Evolutionary conservation across 1,284 basidiomycete genomes (phyloP).

Genomic region (Ganoderma boninense): DNA sequence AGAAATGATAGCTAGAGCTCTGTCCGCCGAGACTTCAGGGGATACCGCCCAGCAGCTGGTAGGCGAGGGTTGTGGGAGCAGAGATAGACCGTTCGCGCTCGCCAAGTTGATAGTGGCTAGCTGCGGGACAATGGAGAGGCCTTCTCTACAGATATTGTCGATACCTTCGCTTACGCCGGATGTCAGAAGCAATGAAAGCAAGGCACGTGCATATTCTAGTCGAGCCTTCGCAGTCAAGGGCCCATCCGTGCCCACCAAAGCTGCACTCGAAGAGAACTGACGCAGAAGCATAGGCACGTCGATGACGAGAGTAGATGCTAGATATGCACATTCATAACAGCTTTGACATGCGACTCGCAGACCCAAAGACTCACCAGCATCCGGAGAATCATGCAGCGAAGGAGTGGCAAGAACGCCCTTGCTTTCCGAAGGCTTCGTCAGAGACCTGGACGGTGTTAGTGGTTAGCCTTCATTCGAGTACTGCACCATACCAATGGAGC

Average conservation of each 20-base stretch:
- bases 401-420: slow-evolving; percentile 3
- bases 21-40: slow-evolving; percentile 68
- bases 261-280: slow-evolving; percentile 24
- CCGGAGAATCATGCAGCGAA: background rate
- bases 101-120: slow-evolving; percentile 50
- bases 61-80: slow-evolving; percentile 51
- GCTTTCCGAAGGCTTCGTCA: slow-evolving; percentile 4
- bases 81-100: slow-evolving; percentile 49
- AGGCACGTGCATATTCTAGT: slow-evolving; percentile 35
- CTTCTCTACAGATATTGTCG: slow-evolving; percentile 68
- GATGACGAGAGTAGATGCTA: slow-evolving; percentile 41
- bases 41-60: slow-evolving; percentile 76
- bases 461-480: background rate
- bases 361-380: slow-evolving; percentile 16
- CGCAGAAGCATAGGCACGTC: slow-evolving; percentile 41
- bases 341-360: background rate
- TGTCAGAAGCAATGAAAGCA: slow-evolving; percentile 52
- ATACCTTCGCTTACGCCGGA: slow-evolving; percentile 61
- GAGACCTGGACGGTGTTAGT: slow-evolving; percentile 10
- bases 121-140: slow-evolving; percentile 50
- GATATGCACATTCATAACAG: background rate
- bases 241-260: slow-evolving; percentile 8
- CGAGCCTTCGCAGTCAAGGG: slow-evolving; percentile 15
- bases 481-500: slow-evolving; percentile 63
- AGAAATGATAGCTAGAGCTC: slow-evolving; percentile 72